Evolutionary conservation across 2,329 filamentous ascomycete species (phyloP), one percentile per base, ranked within the genome.

Genomic region (Penicillium janthinellum): DNA sequence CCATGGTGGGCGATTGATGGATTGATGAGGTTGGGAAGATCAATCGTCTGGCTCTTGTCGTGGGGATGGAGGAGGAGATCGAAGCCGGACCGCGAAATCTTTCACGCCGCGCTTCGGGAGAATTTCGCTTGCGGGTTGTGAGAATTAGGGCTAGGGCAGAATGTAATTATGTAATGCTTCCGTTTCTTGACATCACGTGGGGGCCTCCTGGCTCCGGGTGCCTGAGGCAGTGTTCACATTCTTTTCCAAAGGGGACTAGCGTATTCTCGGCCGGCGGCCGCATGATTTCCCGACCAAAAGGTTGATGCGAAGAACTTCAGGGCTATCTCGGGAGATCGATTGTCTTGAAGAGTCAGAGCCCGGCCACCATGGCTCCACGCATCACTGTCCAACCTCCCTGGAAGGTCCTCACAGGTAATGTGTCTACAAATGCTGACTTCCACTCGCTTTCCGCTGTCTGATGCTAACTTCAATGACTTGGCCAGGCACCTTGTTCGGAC

Each of bases 1-100:
- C 92, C 94, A 97, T 97, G 80, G 88, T 95, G 88, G 84, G 80
- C 79, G 80, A 81, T 80, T 82, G 79, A 79, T 79, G 44, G 63
- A 74, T 73, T 73, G 63, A 75, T 67, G 69, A 71, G 69, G 67
- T 75, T 53, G 73, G 73, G 72, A 71, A 74, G 75, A 76, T 78
- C 76, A 78, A 78, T 78, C 76, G 75, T 72, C 67, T 76, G 76
- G 77, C 76, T 73, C 75, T 78, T 78, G 75, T 76, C 74, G 72
- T 67, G 71, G 65, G 69, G 71, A 69, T 74, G 70, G 70, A 72
- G 63, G 61, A 66, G 65, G 66, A 71, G 66, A 68, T 64, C 59
- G 58, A 64, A 69, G 68, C 67, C 67, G 64, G 70, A 70, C 65
- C 70, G 66, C 66, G 64, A 71, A 68, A 68, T 69, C 63, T 64